Evolutionary conservation across 208 protist genomes (phyloP).

Genomic region (Novymonas esmeraldas): DNA sequence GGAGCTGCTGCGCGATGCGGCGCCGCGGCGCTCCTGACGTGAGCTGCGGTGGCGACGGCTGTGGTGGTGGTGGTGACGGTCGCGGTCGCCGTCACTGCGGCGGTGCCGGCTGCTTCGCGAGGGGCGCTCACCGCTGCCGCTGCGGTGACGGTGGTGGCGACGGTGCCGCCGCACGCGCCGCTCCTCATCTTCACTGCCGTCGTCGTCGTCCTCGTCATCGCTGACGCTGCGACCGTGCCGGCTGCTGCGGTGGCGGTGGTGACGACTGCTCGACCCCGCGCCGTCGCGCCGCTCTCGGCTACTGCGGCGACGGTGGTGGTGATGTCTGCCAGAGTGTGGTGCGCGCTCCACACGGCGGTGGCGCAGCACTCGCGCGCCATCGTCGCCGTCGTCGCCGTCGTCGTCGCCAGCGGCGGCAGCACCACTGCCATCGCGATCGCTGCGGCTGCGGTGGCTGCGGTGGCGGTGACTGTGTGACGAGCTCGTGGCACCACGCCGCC

Average conservation of each 20-base stretch:
- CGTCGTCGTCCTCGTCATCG: not conserved
- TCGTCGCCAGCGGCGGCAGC: too few species aligned
- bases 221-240: not conserved
- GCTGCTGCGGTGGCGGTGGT: not conserved
- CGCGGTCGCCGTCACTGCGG: not conserved
- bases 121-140: conserved; percentile 2
- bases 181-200: conserved; percentile 1
- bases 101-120: conserved; percentile 4
- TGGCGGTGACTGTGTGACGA: not conserved
- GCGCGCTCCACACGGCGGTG: not conserved
- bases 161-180: not conserved
- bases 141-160: conserved; percentile 18
- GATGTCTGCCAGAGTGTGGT: not conserved
- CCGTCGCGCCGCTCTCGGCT: not conserved
- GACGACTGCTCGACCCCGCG: not conserved
- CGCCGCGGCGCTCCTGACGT: not conserved
- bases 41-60: conserved; percentile 1
- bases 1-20: not conserved
- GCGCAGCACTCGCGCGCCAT: not conserved
- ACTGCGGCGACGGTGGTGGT: not conserved
- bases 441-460: conserved; percentile 13
- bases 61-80: conserved; percentile 14
- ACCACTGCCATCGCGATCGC: conserved; percentile 9
- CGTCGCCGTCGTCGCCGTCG: conserved; percentile 1
- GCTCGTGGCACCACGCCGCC: not conserved